phyloP scores from a whole-genome alignment of 805 yeast species.

The Candida nemodendra region DNA sequence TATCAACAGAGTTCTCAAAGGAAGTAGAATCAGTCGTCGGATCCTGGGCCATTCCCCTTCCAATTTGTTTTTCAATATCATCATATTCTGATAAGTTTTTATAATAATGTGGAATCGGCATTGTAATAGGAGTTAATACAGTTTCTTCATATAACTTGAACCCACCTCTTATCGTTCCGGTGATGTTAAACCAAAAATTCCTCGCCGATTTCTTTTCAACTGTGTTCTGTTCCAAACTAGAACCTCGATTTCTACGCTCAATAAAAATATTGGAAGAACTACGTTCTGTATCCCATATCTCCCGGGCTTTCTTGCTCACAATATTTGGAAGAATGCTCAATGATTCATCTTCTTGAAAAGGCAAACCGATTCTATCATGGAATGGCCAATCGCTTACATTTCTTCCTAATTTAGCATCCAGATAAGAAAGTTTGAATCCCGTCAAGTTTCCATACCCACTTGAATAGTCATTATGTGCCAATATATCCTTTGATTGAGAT shows the following conservation, averaged over 20 bases:
- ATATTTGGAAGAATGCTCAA: conserved; percentile 60
- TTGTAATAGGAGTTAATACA: conserved; percentile 20
- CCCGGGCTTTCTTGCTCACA: conserved; percentile 46
- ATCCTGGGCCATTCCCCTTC: conserved; percentile 7
- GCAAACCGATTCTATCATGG: conserved; percentile 30
- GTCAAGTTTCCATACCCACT: conserved; percentile 69
- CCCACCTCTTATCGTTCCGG: conserved; percentile 46
- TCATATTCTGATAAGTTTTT: conserved; percentile 21
- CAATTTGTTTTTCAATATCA: conserved; percentile 13
- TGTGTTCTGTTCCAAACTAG: conserved; percentile 9
- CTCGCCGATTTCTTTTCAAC: conserved; percentile 14
- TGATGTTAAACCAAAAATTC: conserved; percentile 39
- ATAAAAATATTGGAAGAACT: conserved; percentile 15
- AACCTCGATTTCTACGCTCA: conserved; percentile 8
- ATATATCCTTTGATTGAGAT: conserved; percentile 30
- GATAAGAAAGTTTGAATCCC: conserved; percentile 66
- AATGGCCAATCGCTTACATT: conserved; percentile 58
- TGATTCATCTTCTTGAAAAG: conserved; percentile 49
- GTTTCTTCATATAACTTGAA: conserved; percentile 28
- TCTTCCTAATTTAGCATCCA: conserved; percentile 49
- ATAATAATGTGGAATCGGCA: conserved; percentile 33
- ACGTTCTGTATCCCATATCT: conserved; percentile 49
- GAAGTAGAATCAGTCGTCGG: conserved; percentile 17
- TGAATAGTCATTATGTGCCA: conserved; percentile 43
- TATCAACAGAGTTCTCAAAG: conserved; percentile 8